Base-by-base conservation (phyloP, 2,329 filamentous ascomycete genomes). In the Sporothrix dimorphospora region DNA sequence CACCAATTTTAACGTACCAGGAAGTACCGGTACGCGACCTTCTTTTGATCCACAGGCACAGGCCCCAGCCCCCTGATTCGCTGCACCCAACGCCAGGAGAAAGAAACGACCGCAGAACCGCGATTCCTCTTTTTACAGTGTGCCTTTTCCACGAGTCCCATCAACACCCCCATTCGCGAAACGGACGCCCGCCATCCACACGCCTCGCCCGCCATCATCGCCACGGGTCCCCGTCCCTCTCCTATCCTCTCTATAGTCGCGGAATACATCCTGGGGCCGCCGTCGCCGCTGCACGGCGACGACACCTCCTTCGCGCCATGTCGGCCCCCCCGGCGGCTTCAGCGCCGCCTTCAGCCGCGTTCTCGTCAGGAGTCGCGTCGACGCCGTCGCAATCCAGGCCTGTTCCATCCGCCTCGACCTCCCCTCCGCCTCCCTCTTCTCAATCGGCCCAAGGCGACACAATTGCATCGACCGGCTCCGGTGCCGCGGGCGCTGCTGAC, bases 241-340 rank as follows among this genome's bases (percentile, higher is more conserved):
- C 30, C 19, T 34, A 40, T 42, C 47, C 42, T 34, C 27, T 40
- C 11, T 61, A 38, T 19, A 53, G 45, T 12, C 59, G 38, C 61
- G 69, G 49, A 57, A 27, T 30, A 67, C 69, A 65, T 59, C 69
- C 65, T 51, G 68, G 34, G 65, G 65, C 47, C 53, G 71, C 73
- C 77, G 79, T 79, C 79, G 79, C 70, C 79, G 78, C 77, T 75
- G 77, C 78, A 76, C 80, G 81, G 80, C 81, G 79, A 78, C 78
- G 78, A 76, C 77, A 75, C 75, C 76, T 75, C 76, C 73, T 69
- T 53, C 75, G 76, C 69, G 75, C 75, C 77, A 86, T 86, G 84
- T 84, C 84, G 75, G 79, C 82, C 66, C 73, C 77, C 73, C 82
- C 82, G 77, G 81, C 83, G 76, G 78, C 80, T 74, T 74, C 78